Percentiles rank a stretch among this genome's conserved stretches.
These are phyloP conservation scores for Amoebophrya sp. DNA, from an alignment of 169 alveolate genomes.

Conservation along the genomic window DNA sequence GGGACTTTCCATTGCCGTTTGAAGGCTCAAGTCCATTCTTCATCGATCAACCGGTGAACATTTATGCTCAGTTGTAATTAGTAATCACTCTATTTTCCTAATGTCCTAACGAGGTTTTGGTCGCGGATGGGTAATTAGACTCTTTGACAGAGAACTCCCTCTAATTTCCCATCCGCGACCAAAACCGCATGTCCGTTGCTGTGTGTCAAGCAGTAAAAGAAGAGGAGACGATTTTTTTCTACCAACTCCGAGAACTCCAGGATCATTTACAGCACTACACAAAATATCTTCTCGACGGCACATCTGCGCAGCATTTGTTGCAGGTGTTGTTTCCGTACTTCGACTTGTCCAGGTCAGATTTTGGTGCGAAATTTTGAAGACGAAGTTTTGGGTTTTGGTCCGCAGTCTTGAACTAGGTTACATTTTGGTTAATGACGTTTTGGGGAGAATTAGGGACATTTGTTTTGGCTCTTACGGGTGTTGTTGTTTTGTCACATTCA, in stretches of 20 bases:
- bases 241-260: not conserved
- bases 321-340: not conserved
- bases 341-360: not conserved
- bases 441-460: no score
- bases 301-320: not conserved
- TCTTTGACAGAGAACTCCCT: not conserved
- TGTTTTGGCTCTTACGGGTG: no score
- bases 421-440: no score
- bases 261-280: not conserved
- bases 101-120: not conserved
- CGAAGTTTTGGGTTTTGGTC: no score
- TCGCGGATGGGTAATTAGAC: not conserved
- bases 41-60: not conserved
- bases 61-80: not conserved
- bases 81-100: not conserved
- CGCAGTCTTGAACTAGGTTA: no score
- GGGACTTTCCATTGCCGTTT: not conserved
- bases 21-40: not conserved
- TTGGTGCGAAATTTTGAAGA: not conserved
- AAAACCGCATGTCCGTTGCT: not conserved
- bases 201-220: not conserved
- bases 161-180: not conserved
- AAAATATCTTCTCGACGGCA: not conserved
- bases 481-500: no score
- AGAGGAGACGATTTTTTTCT: not conserved